These are phyloP conservation scores for Imleria badia DNA, from an alignment of 768 basidiomycete genomes.

Conservation along the genomic window DNA sequence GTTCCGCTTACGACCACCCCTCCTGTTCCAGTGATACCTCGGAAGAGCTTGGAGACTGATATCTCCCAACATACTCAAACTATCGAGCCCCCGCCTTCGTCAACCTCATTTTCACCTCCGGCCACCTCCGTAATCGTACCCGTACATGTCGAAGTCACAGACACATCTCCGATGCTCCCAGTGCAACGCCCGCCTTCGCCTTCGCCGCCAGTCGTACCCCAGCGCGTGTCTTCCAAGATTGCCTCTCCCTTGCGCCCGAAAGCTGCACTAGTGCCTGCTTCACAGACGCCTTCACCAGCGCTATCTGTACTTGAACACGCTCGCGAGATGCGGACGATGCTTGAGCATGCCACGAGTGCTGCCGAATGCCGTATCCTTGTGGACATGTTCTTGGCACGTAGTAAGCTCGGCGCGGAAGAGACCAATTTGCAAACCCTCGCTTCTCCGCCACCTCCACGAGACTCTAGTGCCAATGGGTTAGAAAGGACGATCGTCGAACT, in stretches of 20 bases:
- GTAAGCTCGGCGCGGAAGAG: slow-evolving; percentile 41
- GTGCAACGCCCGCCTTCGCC: slow-evolving; percentile 4
- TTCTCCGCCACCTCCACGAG: slow-evolving; percentile 37
- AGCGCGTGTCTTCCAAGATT: slow-evolving; percentile 15
- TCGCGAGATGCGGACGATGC: slow-evolving; percentile 63
- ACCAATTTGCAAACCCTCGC: slow-evolving; percentile 31
- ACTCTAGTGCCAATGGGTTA: slow-evolving; percentile 30
- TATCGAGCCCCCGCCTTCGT: neutral
- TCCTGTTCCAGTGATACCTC: slow-evolving; percentile 6
- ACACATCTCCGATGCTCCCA: neutral
- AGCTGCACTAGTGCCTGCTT: slow-evolving; percentile 11
- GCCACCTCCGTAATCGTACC: neutral
- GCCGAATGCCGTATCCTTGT: slow-evolving; percentile 85
- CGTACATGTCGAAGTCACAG: slow-evolving; percentile 1
- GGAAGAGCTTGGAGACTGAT: slow-evolving; percentile 5
- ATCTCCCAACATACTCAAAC: slow-evolving; percentile 1
- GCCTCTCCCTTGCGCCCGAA: slow-evolving; percentile 9
- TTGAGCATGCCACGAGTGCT: slow-evolving; percentile 67
- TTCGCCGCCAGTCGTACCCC: slow-evolving; percentile 2
- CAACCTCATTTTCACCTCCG: slow-evolving; percentile 4
- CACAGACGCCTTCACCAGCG: slow-evolving; percentile 19
- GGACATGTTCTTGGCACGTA: slow-evolving; percentile 75
- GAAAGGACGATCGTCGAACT: slow-evolving; percentile 55
- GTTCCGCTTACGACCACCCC: neutral
- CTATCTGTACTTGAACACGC: slow-evolving; percentile 45